Conservation (phyloP, 2,329 filamentous ascomycete genomes). For the Teratosphaeriaceae sp. region DNA sequence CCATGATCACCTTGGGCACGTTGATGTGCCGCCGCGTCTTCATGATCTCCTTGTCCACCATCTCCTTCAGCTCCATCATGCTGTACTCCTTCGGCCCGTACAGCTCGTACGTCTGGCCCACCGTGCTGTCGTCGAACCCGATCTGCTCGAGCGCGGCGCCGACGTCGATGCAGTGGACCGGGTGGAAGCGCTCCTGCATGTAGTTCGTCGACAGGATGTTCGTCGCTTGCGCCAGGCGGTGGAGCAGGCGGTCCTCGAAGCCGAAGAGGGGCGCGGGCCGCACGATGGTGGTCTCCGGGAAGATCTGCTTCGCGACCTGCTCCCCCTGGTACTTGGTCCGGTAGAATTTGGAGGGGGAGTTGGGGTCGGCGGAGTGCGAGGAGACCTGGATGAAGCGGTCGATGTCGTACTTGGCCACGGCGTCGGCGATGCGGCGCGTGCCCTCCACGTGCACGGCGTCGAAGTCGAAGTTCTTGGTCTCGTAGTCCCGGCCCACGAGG, state of each 20-base stretch:
- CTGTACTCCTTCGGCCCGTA: slow-evolving; percentile 92
- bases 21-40: slow-evolving; percentile 89
- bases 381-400: slow-evolving; percentile 97
- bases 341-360: slow-evolving; percentile 84
- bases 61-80: slow-evolving; percentile 73
- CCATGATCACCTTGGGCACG: slow-evolving; percentile 71
- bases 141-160: slow-evolving; percentile 83
- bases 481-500: slow-evolving; percentile 86
- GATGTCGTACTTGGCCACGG: slow-evolving; percentile 94
- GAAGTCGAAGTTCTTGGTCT: slow-evolving; percentile 96
- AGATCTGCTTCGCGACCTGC: slow-evolving; percentile 76
- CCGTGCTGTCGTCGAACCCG: slow-evolving; percentile 84
- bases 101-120: slow-evolving; percentile 85
- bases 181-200: slow-evolving; percentile 85
- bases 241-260: slow-evolving; percentile 86
- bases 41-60: slow-evolving; percentile 89
- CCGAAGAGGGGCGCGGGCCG: slow-evolving; percentile 90
- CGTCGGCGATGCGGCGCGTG: slow-evolving; percentile 84
- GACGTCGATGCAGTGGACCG: slow-evolving; percentile 90
- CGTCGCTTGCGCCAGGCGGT: slow-evolving; percentile 71
- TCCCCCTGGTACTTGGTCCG: slow-evolving; percentile 84
- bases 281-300: slow-evolving; percentile 95
- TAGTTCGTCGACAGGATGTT: slow-evolving; percentile 88
- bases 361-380: slow-evolving; percentile 77
- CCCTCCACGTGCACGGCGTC: slow-evolving; percentile 92